Evolutionary conservation across 305 asterid genomes (phyloP).

Genomic region (Fraxinus velutina): DNA sequence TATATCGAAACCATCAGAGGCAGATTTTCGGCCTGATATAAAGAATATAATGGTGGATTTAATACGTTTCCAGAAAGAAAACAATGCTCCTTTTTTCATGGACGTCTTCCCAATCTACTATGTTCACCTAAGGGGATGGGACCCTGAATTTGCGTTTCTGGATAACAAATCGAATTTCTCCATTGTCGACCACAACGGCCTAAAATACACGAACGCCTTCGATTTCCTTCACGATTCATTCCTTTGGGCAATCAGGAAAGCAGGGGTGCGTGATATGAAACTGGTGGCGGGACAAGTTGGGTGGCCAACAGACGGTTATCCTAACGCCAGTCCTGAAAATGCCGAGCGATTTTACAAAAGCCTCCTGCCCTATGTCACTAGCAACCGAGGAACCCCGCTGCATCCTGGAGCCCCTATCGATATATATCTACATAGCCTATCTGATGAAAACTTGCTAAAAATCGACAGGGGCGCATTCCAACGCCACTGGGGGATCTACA

Average conservation of each 20-base stretch:
- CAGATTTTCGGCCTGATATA: constrained; percentile 20
- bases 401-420: constrained; percentile 36
- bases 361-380: constrained; percentile 18
- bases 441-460: constrained; percentile 34
- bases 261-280: constrained; percentile 26
- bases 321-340: constrained; percentile 20
- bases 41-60: constrained; percentile 4
- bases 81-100: constrained; percentile 22
- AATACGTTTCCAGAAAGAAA: not conserved
- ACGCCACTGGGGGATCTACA: constrained; percentile 54
- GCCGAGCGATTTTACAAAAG: constrained; percentile 41
- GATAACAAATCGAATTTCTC: not conserved
- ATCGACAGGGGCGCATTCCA: constrained; percentile 10
- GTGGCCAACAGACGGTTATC: constrained; percentile 55
- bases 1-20: constrained; percentile 17
- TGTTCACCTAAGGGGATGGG: not conserved
- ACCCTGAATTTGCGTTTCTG: not conserved
- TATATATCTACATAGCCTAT: constrained; percentile 22
- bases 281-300: constrained; percentile 34
- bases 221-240: constrained; percentile 37
- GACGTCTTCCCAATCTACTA: not conserved
- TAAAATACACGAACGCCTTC: constrained; percentile 15
- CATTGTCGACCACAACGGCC: not conserved
- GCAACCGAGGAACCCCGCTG: constrained; percentile 43
- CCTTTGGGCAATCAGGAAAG: constrained; percentile 32